phyloP scores from a whole-genome alignment of 2,329 filamentous ascomycete species.

The Lasiodiplodia sp. region DNA sequence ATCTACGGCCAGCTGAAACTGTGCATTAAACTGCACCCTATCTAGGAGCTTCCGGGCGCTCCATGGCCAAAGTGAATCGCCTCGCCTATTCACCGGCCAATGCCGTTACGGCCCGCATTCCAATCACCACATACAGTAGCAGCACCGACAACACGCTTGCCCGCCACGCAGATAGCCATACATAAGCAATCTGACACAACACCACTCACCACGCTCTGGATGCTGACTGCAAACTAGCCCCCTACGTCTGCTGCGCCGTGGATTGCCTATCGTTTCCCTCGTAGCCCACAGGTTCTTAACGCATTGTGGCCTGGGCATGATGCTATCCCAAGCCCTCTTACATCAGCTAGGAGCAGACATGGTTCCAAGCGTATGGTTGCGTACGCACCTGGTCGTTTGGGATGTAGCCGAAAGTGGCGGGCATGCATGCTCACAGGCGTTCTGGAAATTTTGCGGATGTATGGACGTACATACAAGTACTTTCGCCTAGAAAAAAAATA shows the following conservation, averaged over 20 bases:
- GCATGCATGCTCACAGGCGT: neutral
- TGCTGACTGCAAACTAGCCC: neutral
- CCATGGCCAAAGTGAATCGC: neutral
- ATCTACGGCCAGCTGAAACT: neutral
- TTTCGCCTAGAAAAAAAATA: neutral
- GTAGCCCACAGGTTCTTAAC: too few species aligned
- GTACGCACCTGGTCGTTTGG: neutral
- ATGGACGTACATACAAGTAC: neutral
- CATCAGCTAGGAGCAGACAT: neutral
- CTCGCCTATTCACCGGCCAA: conserved; percentile 11
- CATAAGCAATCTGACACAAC: neutral
- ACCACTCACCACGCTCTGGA: neutral
- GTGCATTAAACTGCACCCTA: neutral
- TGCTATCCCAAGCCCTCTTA: neutral
- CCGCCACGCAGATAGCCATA: conserved; percentile 1
- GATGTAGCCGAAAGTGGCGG: neutral
- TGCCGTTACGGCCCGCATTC: conserved; percentile 7
- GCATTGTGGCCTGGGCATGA: neutral
- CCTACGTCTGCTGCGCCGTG: neutral
- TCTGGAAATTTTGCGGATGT: too few species aligned
- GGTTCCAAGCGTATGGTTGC: too few species aligned
- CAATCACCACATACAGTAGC: conserved; percentile 22
- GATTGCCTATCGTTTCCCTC: too few species aligned
- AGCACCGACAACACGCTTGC: neutral
- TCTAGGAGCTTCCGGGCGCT: neutral